Conservation (phyloP, 257 asterid genomes). For the Solanum lignicaule region DNA sequence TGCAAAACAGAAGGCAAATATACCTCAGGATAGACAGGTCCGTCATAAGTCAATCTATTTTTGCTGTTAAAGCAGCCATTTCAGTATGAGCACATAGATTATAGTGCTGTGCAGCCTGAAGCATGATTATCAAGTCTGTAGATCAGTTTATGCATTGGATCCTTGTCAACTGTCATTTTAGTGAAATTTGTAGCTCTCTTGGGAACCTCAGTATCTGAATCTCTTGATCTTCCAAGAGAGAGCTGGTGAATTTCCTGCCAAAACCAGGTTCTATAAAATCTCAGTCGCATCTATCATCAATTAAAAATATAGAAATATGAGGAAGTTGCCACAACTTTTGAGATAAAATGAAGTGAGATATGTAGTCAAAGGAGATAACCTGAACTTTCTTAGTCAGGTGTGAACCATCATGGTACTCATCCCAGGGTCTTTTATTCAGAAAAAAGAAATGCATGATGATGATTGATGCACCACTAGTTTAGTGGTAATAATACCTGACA, state of each 20-base stretch:
- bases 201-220: neutral
- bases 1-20: slow-evolving; percentile 82
- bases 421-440: neutral
- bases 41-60: neutral
- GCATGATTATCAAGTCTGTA: neutral
- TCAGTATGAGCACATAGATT: neutral
- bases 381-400: neutral
- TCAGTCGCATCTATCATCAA: neutral
- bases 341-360: neutral
- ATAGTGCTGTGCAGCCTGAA: neutral
- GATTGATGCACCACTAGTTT: neutral
- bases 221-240: neutral
- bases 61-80: neutral
- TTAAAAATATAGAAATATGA: neutral
- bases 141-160: neutral
- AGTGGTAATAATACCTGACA: neutral
- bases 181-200: neutral
- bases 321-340: neutral
- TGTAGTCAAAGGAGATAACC: neutral
- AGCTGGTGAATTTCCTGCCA: neutral
- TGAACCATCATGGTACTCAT: neutral
- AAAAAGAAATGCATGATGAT: neutral
- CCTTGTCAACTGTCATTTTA: neutral
- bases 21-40: slow-evolving; percentile 83
- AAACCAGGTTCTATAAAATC: neutral